A percentile compares a stretch with the other conserved stretches of the same genome.
These are phyloP conservation scores for Cercis canadensis DNA, from an alignment of 306 rosid genomes.

Conservation along the genomic window DNA sequence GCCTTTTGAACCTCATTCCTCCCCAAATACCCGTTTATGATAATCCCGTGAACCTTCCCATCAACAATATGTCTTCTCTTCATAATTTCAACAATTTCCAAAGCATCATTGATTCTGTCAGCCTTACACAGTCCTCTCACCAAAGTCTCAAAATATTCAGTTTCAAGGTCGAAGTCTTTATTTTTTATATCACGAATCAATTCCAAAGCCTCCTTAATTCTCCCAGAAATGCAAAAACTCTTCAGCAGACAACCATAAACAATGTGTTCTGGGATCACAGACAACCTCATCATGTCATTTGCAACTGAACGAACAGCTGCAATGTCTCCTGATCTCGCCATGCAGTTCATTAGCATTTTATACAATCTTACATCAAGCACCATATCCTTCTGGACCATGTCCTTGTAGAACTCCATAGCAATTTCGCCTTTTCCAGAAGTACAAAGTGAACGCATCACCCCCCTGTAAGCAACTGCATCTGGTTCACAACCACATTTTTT, in stretches of 20 bases:
- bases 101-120: slow-evolving; percentile 66
- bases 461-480: slow-evolving; percentile 65
- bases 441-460: slow-evolving; percentile 62
- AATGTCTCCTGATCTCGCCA: slow-evolving; percentile 68
- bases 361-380: slow-evolving; percentile 55
- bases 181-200: slow-evolving; percentile 72
- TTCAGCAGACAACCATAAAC: slow-evolving; percentile 65
- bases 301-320: slow-evolving; percentile 59
- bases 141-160: slow-evolving; percentile 65
- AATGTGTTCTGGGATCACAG: slow-evolving; percentile 52
- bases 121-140: slow-evolving; percentile 81
- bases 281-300: slow-evolving; percentile 67
- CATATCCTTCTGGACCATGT: slow-evolving; percentile 65
- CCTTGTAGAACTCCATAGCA: slow-evolving; percentile 88
- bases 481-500: slow-evolving; percentile 64
- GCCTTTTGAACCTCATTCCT: slow-evolving; percentile 61
- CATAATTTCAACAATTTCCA: slow-evolving; percentile 77
- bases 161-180: slow-evolving; percentile 60
- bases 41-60: slow-evolving; percentile 59
- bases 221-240: slow-evolving; percentile 69
- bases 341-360: slow-evolving; percentile 62
- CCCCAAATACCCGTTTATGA: slow-evolving; percentile 69
- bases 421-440: slow-evolving; percentile 68
- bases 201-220: slow-evolving; percentile 81
- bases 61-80: slow-evolving; percentile 54